These are phyloP conservation scores for Leptosphaerulina australis DNA, from an alignment of 2,329 filamentous ascomycete species.

Conservation along the genomic window DNA sequence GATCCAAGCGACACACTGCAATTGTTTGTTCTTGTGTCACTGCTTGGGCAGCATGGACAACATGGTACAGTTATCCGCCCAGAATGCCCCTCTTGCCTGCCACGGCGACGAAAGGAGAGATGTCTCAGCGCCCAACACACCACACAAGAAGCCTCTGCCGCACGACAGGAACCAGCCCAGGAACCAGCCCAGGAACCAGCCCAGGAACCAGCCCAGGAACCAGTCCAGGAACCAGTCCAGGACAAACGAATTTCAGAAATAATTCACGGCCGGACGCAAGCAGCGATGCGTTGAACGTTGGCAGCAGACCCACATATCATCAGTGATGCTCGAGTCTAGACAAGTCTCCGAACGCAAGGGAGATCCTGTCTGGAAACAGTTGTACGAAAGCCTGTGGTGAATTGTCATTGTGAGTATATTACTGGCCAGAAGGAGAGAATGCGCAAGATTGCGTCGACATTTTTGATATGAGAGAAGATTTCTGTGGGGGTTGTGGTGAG, in stretches of 20 bases:
- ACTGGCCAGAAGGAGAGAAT: constrained; percentile 4
- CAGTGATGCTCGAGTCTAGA: constrained; percentile 15
- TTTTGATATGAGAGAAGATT: background rate
- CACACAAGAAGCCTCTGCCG: constrained; percentile 11
- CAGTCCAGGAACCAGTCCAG: too few species aligned
- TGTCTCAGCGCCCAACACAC: constrained; percentile 7
- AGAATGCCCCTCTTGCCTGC: background rate
- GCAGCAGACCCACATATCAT: constrained; percentile 14
- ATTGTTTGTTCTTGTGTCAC: constrained; percentile 2
- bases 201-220: too few species aligned
- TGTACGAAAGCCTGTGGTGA: constrained; percentile 7
- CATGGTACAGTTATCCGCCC: background rate
- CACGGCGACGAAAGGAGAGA: background rate
- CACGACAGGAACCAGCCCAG: too few species aligned
- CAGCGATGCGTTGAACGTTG: constrained; percentile 5
- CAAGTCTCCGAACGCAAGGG: constrained; percentile 18
- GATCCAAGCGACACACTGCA: constrained; percentile 1
- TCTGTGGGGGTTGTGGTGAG: constrained; percentile 7
- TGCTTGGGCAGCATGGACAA: constrained; percentile 4
- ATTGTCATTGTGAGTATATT: background rate
- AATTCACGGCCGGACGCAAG: constrained; percentile 5
- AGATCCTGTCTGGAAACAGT: background rate
- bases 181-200: too few species aligned
- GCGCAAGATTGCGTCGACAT: constrained; percentile 5
- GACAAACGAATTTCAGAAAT: constrained; percentile 5